Evolutionary conservation across 495 filamentous ascomycete species (phyloP).

Genomic region (Cudoniella acicularis): DNA sequence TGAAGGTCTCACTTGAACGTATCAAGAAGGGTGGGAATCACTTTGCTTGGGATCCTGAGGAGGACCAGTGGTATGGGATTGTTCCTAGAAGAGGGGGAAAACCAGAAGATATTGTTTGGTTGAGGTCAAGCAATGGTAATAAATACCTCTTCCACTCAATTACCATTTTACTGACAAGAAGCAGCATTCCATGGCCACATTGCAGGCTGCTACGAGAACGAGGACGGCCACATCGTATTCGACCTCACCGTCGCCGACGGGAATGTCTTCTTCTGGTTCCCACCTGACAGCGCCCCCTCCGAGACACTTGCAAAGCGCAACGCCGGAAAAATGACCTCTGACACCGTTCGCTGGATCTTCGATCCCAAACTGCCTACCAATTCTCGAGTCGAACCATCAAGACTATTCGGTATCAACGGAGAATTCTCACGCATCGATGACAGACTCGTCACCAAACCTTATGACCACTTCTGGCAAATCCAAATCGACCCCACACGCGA

Average conservation of each 20-base stretch:
- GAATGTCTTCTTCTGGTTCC: slow-evolving; percentile 57
- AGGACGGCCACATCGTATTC: slow-evolving; percentile 43
- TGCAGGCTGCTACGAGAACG: slow-evolving; percentile 47
- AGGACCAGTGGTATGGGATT: slow-evolving; percentile 48
- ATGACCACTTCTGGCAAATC: slow-evolving; percentile 53
- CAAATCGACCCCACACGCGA: slow-evolving; percentile 39
- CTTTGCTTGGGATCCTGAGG: slow-evolving; percentile 51
- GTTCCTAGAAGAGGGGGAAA: slow-evolving; percentile 45
- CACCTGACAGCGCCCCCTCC: slow-evolving; percentile 34
- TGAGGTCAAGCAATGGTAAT: slow-evolving; percentile 43
- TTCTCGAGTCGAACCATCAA: slow-evolving; percentile 29
- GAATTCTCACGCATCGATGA: slow-evolving; percentile 62
- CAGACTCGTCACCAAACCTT: slow-evolving; percentile 44
- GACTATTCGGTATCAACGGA: slow-evolving; percentile 42
- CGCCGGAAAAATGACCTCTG: slow-evolving; percentile 33
- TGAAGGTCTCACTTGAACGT: slow-evolving; percentile 45
- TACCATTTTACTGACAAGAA: slow-evolving; percentile 17
- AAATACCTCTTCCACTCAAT: neutral
- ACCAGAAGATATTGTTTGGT: slow-evolving; percentile 46
- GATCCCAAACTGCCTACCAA: slow-evolving; percentile 41
- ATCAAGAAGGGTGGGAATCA: slow-evolving; percentile 53
- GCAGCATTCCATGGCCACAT: slow-evolving; percentile 47
- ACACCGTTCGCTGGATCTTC: slow-evolving; percentile 52
- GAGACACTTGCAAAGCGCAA: slow-evolving; percentile 17
- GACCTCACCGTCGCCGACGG: slow-evolving; percentile 54